A percentile compares a stretch with the other conserved stretches of the same genome.
These are phyloP conservation scores for Coemansia sp. DNA, from an alignment of 192 early-diverging fungal species.

Conservation along the genomic window DNA sequence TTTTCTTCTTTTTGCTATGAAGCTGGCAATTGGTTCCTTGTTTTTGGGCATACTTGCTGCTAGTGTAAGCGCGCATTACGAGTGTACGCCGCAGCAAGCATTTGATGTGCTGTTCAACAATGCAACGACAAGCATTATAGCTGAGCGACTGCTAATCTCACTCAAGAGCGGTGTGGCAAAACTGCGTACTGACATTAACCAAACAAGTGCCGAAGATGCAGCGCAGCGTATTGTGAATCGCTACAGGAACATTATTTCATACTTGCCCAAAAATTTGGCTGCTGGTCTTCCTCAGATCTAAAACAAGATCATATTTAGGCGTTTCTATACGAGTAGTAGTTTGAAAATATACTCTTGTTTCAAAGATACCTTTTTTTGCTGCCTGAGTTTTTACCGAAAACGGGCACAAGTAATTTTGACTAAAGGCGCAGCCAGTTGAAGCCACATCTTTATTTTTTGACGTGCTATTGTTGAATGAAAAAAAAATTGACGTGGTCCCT, in stretches of 20 bases:
- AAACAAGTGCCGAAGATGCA: slow-evolving; percentile 12
- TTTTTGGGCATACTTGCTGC: slow-evolving; percentile 5
- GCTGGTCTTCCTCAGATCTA: slow-evolving; percentile 17
- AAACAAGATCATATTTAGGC: not conserved
- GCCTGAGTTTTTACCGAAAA: not conserved
- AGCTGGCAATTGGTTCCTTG: slow-evolving; percentile 7
- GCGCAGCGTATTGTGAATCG: slow-evolving; percentile 20
- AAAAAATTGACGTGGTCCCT: not conserved
- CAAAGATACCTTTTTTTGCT: not conserved
- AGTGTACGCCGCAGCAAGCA: slow-evolving; percentile 38
- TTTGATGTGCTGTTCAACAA: slow-evolving; percentile 35
- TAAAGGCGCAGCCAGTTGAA: not conserved
- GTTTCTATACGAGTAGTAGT: not conserved
- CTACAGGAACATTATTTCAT: slow-evolving; percentile 19
- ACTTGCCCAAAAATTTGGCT: slow-evolving; percentile 22
- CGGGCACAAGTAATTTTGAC: not conserved
- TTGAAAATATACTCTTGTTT: not conserved
- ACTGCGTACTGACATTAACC: slow-evolving; percentile 11
- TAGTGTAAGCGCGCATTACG: slow-evolving; percentile 22
- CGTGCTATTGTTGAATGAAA: not conserved
- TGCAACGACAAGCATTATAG: slow-evolving; percentile 20
- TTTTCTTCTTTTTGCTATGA: slow-evolving; percentile 15
- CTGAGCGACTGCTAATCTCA: slow-evolving; percentile 21
- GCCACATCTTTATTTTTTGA: not conserved
- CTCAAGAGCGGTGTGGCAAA: slow-evolving; percentile 16